A percentile compares a stretch with the other conserved stretches of the same genome.
Evolutionary conservation across 768 basidiomycete species (phyloP).

Genomic region (Leccinum broughii): DNA sequence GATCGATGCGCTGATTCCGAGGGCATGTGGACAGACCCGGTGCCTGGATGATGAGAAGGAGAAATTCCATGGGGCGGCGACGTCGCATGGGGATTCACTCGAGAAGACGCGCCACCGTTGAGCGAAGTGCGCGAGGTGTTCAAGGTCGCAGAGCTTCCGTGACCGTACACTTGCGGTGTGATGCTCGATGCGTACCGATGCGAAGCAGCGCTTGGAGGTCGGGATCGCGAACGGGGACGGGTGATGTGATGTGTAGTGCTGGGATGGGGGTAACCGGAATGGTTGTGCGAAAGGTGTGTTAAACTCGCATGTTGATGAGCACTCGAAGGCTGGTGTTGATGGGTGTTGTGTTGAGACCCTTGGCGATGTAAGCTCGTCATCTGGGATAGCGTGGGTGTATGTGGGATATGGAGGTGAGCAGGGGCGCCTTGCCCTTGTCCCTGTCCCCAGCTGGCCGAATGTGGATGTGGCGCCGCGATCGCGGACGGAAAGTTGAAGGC

Average conservation of each 20-base stretch:
- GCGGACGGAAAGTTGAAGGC: slow-evolving; percentile 13
- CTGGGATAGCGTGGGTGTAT: slow-evolving; percentile 7
- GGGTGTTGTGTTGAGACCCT: slow-evolving; percentile 15
- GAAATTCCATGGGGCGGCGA: slow-evolving; percentile 15
- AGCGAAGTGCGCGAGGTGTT: slow-evolving; percentile 25
- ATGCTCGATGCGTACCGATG: slow-evolving; percentile 31
- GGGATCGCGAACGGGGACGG: slow-evolving; percentile 26
- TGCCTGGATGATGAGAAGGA: slow-evolving; percentile 6
- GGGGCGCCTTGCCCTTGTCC: slow-evolving; percentile 7
- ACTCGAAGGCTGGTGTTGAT: slow-evolving; percentile 10
- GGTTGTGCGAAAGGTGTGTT: slow-evolving; percentile 15
- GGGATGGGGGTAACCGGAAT: slow-evolving; percentile 12
- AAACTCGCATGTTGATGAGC: slow-evolving; percentile 15
- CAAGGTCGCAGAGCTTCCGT: slow-evolving; percentile 23
- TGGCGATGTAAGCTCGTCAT: slow-evolving; percentile 18
- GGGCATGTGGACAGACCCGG: slow-evolving; percentile 3
- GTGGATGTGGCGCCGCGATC: slow-evolving; percentile 18
- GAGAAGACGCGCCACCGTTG: slow-evolving; percentile 15
- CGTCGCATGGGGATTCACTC: slow-evolving; percentile 8
- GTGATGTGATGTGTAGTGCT: slow-evolving; percentile 19
- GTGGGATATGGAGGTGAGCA: slow-evolving; percentile 4
- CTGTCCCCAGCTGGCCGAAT: slow-evolving; percentile 10
- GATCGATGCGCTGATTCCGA: slow-evolving; percentile 22
- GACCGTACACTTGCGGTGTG: slow-evolving; percentile 28
- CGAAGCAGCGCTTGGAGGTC: slow-evolving; percentile 33